phyloP scores from a whole-genome alignment of 768 basidiomycete species.

The Lactarius pseudohatsudake region DNA sequence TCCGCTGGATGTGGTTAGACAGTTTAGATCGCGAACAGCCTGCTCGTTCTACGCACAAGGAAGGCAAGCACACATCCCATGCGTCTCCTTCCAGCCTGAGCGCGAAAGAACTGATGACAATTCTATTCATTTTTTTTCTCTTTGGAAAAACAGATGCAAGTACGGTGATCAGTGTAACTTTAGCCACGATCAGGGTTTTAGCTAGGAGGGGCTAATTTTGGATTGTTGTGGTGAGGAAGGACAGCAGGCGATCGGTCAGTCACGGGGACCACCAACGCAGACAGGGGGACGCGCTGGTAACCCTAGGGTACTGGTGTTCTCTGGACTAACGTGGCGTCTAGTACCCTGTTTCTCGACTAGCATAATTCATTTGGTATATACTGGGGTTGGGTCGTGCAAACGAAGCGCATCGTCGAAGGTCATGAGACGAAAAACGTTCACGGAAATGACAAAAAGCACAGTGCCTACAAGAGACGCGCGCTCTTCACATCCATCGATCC shows the following conservation, averaged over 20 bases:
- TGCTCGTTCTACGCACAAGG: slow-evolving; percentile 89
- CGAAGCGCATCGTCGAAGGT: slow-evolving; percentile 16
- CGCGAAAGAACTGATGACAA: slow-evolving; percentile 20
- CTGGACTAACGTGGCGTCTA: slow-evolving; percentile 10
- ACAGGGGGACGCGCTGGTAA: neutral
- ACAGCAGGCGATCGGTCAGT: slow-evolving; percentile 4
- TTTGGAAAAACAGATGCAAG: slow-evolving; percentile 69
- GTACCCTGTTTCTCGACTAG: slow-evolving; percentile 19
- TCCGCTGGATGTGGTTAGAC: slow-evolving; percentile 65
- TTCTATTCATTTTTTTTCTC: slow-evolving; percentile 32
- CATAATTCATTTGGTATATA: slow-evolving; percentile 19
- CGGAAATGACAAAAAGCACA: slow-evolving; percentile 2
- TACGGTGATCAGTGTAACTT: slow-evolving; percentile 88
- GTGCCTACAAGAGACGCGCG: neutral
- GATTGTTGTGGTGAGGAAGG: neutral
- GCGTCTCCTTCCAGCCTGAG: slow-evolving; percentile 32
- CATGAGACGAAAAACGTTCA: slow-evolving; percentile 21
- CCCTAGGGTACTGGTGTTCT: slow-evolving; percentile 9
- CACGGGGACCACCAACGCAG: neutral
- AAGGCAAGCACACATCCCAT: slow-evolving; percentile 76
- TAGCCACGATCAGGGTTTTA: slow-evolving; percentile 53
- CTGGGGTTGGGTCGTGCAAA: neutral
- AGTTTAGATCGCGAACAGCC: slow-evolving; percentile 76
- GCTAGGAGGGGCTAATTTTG: slow-evolving; percentile 11
- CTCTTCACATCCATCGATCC: slow-evolving; percentile 22